Percentiles rank a stretch among this genome's conserved stretches.
phyloP scores from a whole-genome alignment of 1,284 basidiomycete species.

The Ceratobasidium sp. region DNA sequence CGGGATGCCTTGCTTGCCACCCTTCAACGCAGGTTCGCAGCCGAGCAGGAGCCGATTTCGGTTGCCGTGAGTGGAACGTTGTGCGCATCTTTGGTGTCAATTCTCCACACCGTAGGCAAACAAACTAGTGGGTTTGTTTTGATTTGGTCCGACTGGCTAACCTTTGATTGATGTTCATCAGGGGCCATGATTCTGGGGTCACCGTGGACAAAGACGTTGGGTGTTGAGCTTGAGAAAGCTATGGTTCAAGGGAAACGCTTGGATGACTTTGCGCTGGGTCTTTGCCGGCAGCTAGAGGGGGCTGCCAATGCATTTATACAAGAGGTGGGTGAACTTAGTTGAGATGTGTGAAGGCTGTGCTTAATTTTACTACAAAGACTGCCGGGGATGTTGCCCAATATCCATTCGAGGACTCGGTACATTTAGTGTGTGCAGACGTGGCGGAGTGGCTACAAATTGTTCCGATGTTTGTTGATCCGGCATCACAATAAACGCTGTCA shows the following conservation, averaged over 20 bases:
- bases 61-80: slow-evolving; percentile 27
- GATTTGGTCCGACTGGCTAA: slow-evolving; percentile 15
- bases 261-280: slow-evolving; percentile 13
- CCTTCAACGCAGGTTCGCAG: slow-evolving; percentile 25
- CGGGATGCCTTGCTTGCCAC: slow-evolving; percentile 15
- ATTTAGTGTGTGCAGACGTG: slow-evolving; percentile 12
- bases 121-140: slow-evolving; percentile 38
- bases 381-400: not conserved
- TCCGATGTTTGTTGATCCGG: slow-evolving; percentile 30
- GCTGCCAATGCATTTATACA: slow-evolving; percentile 1
- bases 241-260: not conserved
- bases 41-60: slow-evolving; percentile 16
- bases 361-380: not conserved
- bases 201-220: slow-evolving; percentile 41
- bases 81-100: slow-evolving; percentile 26
- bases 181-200: slow-evolving; percentile 36
- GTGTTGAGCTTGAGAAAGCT: slow-evolving; percentile 21
- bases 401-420: slow-evolving; percentile 8
- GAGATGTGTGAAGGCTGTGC: not conserved
- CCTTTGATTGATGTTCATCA: slow-evolving; percentile 12
- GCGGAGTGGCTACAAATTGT: slow-evolving; percentile 28
- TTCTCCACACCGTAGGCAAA: slow-evolving; percentile 9
- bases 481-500: slow-evolving; percentile 12
- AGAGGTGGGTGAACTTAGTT: slow-evolving; percentile 2
- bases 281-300: slow-evolving; percentile 24